phyloP scores from a whole-genome alignment of 371 early-diverging fungal species.

The Mortierella sp. region DNA sequence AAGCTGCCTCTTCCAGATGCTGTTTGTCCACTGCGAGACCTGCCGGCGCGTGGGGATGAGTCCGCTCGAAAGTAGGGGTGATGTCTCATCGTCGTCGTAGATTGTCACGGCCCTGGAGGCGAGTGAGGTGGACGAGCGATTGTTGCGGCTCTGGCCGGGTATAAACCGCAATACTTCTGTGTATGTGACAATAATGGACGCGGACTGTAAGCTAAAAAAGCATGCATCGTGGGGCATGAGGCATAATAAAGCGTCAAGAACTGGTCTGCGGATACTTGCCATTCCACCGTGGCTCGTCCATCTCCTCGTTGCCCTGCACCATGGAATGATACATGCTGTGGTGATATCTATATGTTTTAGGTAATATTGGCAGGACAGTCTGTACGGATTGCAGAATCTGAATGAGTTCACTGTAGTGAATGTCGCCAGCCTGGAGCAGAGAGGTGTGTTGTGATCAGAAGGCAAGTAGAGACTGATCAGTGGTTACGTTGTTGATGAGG shows the following conservation, averaged over 20 bases:
- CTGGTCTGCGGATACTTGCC: constrained; percentile 17
- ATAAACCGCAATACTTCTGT: constrained; percentile 45
- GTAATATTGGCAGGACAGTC: too few species aligned
- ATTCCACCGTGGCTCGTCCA: constrained; percentile 50
- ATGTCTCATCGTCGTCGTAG: constrained; percentile 58
- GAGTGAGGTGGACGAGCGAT: constrained; percentile 50
- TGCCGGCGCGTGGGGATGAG: constrained; percentile 56
- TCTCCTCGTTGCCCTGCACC: constrained; percentile 55
- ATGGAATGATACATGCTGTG: constrained; percentile 51
- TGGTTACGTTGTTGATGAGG: too few species aligned
- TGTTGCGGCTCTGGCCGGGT: constrained; percentile 45
- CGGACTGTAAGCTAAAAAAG: neutral
- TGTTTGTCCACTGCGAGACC: constrained; percentile 61
- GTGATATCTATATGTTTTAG: neutral
- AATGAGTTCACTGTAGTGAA: too few species aligned
- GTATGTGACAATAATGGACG: neutral
- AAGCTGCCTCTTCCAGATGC: constrained; percentile 58
- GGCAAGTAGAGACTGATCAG: neutral
- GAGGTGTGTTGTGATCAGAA: neutral
- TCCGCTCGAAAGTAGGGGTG: constrained; percentile 55
- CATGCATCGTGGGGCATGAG: neutral
- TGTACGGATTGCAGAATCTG: too few species aligned
- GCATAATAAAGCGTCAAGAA: neutral
- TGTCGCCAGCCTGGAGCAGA: neutral
- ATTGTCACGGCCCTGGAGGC: constrained; percentile 54